Base-by-base conservation (phyloP, 805 yeast genomes). In the Nakazawaea pomicola region DNA sequence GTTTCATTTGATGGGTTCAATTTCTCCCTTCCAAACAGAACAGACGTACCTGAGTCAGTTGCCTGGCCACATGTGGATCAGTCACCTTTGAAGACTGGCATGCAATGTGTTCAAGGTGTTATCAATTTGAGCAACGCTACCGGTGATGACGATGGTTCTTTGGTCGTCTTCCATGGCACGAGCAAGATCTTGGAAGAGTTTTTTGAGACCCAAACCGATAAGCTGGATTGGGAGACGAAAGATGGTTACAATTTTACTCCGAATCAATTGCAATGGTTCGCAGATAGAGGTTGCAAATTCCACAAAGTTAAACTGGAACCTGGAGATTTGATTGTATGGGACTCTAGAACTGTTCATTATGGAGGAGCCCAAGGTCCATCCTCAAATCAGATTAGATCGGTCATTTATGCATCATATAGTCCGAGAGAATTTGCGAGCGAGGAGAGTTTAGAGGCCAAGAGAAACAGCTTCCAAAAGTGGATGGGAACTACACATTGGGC, bases 61-160 rank as follows among this genome's bases (percentile, higher is more conserved):
- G 43, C 51, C 11, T 61, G 66, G 66, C 62, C 56, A 15, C 66
- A 61, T 50, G 54, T 61, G 18, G 64, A 61, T 41, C 64, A 60
- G 41, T 51, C 58, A 15, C 64, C 64, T 4, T 54, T 41, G 43
- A 57, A 59, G 35, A 32, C 43, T 3, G 60, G 61, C 4, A 40
- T 60, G 14, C 47, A 50, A 10, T 60, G 66, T 51, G 52, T 54
- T 16, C 65, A 61, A 46, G 65, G 66, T 32, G 57, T 61, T 41
- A 56, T 58, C n/a, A 52, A 51, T 28, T 41, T 58, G 25, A 53
- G 57, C 12, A 44, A 50, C 9, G 44, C 47, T 20, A 38, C 55
- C 19, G 59, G 57, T 6, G 49, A 48, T 30, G 49, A 56, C 20
- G 65, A 62, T 41, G 67, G 65, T 6, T 54, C 60, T 5, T 48